Conservation (phyloP, 805 yeast genomes). For the Yarrowia sp. region DNA sequence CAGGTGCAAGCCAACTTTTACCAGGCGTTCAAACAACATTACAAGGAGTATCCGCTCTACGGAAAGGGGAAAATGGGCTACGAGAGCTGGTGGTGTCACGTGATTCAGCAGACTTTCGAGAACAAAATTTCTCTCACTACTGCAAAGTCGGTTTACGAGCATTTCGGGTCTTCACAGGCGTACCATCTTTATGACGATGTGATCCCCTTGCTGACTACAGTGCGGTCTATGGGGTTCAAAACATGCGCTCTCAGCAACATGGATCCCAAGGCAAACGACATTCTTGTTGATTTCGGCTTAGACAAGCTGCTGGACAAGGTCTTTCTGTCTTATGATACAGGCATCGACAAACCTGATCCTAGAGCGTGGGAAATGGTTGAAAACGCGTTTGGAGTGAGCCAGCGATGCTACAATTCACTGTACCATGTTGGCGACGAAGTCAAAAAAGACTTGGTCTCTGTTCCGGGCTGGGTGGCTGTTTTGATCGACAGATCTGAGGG, state of each 20-base stretch:
- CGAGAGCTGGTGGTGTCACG: slow-evolving; percentile 3
- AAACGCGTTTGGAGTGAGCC: not conserved
- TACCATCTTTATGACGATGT: slow-evolving; percentile 16
- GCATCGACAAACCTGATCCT: not conserved
- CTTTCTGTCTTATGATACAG: not conserved
- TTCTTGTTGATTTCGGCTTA: not conserved
- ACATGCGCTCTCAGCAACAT: not conserved
- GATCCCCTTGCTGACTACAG: not conserved
- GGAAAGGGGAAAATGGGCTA: not conserved
- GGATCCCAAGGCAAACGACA: not conserved
- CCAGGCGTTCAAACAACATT: not conserved
- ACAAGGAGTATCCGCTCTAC: not conserved
- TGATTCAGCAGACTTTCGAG: not conserved
- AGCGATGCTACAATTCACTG: not conserved
- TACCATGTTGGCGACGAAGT: slow-evolving; percentile 21
- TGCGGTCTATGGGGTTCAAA: not conserved
- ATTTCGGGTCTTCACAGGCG: not conserved
- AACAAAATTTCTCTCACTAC: not conserved
- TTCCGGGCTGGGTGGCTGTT: not conserved
- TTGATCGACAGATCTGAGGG: slow-evolving; percentile 2
- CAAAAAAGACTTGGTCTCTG: not conserved
- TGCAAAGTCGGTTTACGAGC: not conserved
- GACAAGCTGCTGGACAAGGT: not conserved
- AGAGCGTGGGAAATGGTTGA: slow-evolving; percentile 12
- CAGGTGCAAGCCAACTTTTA: not conserved